These are phyloP conservation scores for Paraleonurus japonicus DNA, from an alignment of 257 asterid genomes.

Conservation along the genomic window DNA sequence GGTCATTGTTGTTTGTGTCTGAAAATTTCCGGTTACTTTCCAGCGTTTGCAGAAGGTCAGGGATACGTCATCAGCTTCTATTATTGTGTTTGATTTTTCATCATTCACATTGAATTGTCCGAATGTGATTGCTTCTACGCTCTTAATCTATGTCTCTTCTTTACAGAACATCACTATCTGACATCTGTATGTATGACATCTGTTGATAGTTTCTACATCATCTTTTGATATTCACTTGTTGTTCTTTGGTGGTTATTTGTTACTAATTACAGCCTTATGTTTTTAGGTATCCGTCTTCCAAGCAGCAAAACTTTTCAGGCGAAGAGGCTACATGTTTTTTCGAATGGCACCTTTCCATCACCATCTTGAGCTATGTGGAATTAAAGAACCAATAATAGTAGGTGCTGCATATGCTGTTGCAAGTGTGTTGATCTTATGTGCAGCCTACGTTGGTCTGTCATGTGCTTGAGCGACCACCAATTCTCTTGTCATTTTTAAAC, in stretches of 20 bases:
- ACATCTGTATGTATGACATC: background rate
- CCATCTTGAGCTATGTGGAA: constrained; percentile 60
- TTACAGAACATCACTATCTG: no score
- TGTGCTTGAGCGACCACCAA: constrained; percentile 47
- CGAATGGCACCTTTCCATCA: constrained; percentile 61
- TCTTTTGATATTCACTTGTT: background rate
- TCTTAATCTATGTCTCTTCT: no score
- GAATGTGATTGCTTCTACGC: no score
- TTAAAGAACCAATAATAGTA: constrained; percentile 65
- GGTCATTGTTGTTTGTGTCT: background rate
- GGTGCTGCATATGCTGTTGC: constrained; percentile 64
- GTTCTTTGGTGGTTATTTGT: background rate
- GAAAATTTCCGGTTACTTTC: background rate
- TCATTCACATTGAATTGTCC: no score
- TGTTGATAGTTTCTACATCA: background rate
- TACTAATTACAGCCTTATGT: constrained; percentile 11
- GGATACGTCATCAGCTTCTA: background rate
- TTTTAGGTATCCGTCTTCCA: constrained; percentile 52
- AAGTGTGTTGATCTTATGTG: constrained; percentile 51
- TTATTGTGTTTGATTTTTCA: background rate
- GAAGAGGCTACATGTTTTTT: constrained; percentile 46
- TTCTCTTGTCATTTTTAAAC: background rate
- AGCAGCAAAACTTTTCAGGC: constrained; percentile 40
- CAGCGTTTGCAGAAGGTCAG: background rate
- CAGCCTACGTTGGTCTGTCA: constrained; percentile 67